Evolutionary conservation across 1,139 yeast species (phyloP).

Genomic region (Suhomyces choctaworum): DNA sequence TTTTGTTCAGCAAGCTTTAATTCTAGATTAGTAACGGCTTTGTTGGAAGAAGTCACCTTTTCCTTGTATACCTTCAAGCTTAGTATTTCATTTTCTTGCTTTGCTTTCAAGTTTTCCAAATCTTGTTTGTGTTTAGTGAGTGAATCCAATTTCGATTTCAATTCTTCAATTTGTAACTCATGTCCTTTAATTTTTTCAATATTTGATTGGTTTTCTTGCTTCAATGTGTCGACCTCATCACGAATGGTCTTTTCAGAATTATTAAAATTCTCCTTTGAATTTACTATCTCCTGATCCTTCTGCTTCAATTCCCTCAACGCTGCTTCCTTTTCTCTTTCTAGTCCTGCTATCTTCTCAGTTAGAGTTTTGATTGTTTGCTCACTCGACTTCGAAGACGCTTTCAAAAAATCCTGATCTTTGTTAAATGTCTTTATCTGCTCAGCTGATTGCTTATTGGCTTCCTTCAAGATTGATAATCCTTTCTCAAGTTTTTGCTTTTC

Average conservation of each 20-base stretch:
- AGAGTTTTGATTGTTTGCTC: background rate
- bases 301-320: background rate
- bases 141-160: no score
- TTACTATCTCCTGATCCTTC: background rate
- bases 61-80: no score
- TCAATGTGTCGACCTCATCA: background rate
- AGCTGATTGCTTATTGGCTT: no score
- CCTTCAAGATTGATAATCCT: no score
- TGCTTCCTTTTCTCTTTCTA: background rate
- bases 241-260: background rate
- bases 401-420: no score
- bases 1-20: no score
- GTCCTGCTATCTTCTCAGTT: background rate
- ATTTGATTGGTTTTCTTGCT: background rate
- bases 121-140: no score
- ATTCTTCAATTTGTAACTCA: background rate
- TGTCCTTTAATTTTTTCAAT: constrained; percentile 1
- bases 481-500: no score
- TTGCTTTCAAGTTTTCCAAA: background rate
- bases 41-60: no score
- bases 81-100: no score
- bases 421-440: no score
- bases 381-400: background rate
- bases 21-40: no score
- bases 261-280: background rate